phyloP scores from a whole-genome alignment of 805 yeast genomes.

The Candida insectorum region DNA sequence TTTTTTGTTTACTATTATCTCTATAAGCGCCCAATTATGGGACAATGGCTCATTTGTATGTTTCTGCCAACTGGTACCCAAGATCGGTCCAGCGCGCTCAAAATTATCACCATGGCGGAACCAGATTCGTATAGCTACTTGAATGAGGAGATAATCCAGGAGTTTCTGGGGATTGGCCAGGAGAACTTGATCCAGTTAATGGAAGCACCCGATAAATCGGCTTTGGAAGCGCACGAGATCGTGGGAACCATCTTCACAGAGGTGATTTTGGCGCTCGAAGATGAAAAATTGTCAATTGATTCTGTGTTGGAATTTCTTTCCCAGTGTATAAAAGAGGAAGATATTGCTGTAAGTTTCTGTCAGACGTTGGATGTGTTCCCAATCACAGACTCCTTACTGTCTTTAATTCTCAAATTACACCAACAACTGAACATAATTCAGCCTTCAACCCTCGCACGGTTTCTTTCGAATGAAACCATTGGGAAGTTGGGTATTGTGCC shows the following conservation, averaged over 20 bases:
- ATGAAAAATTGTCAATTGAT: constrained; percentile 3
- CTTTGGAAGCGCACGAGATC: constrained; percentile 1
- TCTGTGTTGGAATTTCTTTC: constrained; percentile 14
- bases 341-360: constrained; percentile 31
- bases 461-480: constrained; percentile 27
- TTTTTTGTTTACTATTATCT: no score
- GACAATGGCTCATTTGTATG: no score
- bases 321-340: constrained; percentile 27
- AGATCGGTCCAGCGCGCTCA: no score
- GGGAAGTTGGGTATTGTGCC: constrained; percentile 28
- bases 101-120: no score
- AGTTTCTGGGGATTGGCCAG: constrained; percentile 29
- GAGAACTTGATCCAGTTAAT: constrained; percentile 29
- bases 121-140: constrained; percentile 17
- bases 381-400: constrained; percentile 16
- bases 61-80: no score
- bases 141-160: constrained; percentile 27
- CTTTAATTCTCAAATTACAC: constrained; percentile 20
- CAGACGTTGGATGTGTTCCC: constrained; percentile 40
- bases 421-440: constrained; percentile 24
- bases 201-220: constrained; percentile 21
- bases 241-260: constrained; percentile 11
- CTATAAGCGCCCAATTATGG: no score
- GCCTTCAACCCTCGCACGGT: constrained; percentile 28
- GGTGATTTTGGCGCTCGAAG: constrained; percentile 9